Evolutionary conservation across 352 stramenopile species (phyloP), one percentile per base, ranked within the genome.

Genomic region (Thalassiosira mediterranea): DNA sequence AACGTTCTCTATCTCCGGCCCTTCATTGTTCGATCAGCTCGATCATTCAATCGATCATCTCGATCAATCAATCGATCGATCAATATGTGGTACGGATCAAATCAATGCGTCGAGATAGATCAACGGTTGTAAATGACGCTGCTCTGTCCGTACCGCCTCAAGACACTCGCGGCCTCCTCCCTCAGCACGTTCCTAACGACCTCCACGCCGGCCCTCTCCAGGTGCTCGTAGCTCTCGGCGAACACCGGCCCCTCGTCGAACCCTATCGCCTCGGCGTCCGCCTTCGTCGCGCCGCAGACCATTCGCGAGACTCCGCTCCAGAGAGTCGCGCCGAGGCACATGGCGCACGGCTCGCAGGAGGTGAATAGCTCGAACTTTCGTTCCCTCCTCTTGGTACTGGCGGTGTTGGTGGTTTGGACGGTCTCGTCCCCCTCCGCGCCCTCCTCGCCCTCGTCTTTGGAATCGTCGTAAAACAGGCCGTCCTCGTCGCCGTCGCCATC

Each of bases 171-270:
- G 5, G 79, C 84, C 48, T 91, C 72, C 19, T 88, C 64, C 25
- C 68, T 75, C 52, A 91, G 66, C 0, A 91, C 70, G 28, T 76
- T 79, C 59, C 74, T 72, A 19, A 37, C 78, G 1, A 92, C 87
- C 31, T 76, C 60, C 17, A 88, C 67, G 0, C 84, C 87, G 25
- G 66, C 57, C n/a, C 76, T 61, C 69, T 88, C 74, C 19, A 92
- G 67, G 59, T 88, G 68, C 5, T 77, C 54, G 47, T 86, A 86
- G 40, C 59, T 79, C 21, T 67, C 37, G 29, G 83, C 68, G 57
- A 75, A 83, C 5, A 88, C 80, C n/a, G 80, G 80, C 40, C 84
- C 87, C 67, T 92, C 87, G 53, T 90, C 68, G 59, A 92, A 92
- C 23, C 87, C 87, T 78, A 92, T 92, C 0, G 79, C 58, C 56